Percentiles rank a stretch among this genome's conserved stretches.
Evolutionary conservation across 169 alveolate genomes (phyloP).

Genomic region (Pseudocohnilembus persalinus): DNA sequence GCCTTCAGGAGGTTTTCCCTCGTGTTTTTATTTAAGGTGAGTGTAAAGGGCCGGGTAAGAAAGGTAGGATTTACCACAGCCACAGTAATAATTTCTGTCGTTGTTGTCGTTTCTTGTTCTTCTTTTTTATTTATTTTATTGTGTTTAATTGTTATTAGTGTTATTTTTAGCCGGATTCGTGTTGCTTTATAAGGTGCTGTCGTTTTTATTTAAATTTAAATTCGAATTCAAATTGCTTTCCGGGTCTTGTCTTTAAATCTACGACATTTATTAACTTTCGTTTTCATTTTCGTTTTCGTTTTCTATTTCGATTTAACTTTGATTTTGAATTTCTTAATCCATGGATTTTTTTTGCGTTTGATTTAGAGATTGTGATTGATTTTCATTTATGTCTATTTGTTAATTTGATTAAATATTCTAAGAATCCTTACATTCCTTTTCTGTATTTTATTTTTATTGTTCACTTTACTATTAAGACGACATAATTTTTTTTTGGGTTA

Average conservation of each 20-base stretch:
- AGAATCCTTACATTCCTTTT: no score
- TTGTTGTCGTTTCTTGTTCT: slow-evolving; percentile 74
- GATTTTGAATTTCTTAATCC: no score
- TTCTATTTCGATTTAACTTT: not conserved
- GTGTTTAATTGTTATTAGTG: not conserved
- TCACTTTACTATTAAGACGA: no score
- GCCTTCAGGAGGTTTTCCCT: slow-evolving; percentile 81
- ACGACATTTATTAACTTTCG: not conserved
- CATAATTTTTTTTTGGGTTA: no score
- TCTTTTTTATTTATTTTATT: slow-evolving; percentile 18
- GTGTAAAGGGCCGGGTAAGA: slow-evolving; percentile 90
- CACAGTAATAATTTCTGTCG: slow-evolving; percentile 84
- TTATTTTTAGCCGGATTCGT: not conserved
- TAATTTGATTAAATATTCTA: no score
- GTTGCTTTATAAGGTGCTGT: not conserved
- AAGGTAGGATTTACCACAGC: slow-evolving; percentile 87
- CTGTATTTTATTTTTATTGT: no score
- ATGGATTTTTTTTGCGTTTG: no score
- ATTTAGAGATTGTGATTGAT: no score
- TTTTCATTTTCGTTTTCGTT: not conserved
- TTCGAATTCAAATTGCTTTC: not conserved
- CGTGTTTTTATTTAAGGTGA: slow-evolving; percentile 85
- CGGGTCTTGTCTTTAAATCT: no score
- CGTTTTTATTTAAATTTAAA: not conserved
- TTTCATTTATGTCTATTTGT: no score